phyloP scores from a whole-genome alignment of 164 flowering plant genomes.

The Aristolochia californica region DNA sequence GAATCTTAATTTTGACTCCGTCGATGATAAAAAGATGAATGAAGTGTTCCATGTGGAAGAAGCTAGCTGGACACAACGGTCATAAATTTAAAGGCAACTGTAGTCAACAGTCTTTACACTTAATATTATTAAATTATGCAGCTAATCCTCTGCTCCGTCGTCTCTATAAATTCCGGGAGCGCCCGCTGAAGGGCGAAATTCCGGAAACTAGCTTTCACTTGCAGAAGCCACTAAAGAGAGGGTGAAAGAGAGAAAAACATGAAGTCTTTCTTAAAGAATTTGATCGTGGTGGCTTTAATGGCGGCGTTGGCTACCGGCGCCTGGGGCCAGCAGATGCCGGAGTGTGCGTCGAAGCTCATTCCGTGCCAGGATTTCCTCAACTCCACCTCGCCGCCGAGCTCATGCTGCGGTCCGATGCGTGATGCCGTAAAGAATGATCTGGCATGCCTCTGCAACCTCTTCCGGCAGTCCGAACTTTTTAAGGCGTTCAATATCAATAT shows the following conservation, averaged over 20 bases:
- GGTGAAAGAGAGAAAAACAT: not conserved
- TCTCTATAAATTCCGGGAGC: too few relatives aligned
- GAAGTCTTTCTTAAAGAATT: not conserved
- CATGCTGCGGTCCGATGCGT: constrained; percentile 41
- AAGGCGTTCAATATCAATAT: constrained; percentile 19
- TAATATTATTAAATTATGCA: too few relatives aligned
- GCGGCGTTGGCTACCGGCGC: not conserved
- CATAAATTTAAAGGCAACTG: too few relatives aligned
- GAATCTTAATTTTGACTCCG: too few relatives aligned
- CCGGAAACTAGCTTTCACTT: too few relatives aligned
- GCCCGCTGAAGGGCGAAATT: too few relatives aligned
- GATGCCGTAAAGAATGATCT: constrained; percentile 27
- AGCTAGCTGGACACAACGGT: too few relatives aligned
- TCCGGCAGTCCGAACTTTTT: constrained; percentile 22
- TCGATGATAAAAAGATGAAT: too few relatives aligned
- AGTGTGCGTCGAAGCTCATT: constrained; percentile 34
- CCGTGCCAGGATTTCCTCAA: constrained; percentile 31
- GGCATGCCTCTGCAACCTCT: constrained; percentile 49
- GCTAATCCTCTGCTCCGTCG: too few relatives aligned
- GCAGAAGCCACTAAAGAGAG: not conserved
- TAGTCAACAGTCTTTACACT: too few relatives aligned
- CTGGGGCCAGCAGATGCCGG: constrained; percentile 13
- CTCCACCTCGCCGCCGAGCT: constrained; percentile 31
- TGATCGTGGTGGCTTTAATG: not conserved
- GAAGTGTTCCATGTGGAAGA: too few relatives aligned